These are phyloP conservation scores for Vitis cinerea DNA, from an alignment of 164 flowering plant species.

Conservation along the genomic window DNA sequence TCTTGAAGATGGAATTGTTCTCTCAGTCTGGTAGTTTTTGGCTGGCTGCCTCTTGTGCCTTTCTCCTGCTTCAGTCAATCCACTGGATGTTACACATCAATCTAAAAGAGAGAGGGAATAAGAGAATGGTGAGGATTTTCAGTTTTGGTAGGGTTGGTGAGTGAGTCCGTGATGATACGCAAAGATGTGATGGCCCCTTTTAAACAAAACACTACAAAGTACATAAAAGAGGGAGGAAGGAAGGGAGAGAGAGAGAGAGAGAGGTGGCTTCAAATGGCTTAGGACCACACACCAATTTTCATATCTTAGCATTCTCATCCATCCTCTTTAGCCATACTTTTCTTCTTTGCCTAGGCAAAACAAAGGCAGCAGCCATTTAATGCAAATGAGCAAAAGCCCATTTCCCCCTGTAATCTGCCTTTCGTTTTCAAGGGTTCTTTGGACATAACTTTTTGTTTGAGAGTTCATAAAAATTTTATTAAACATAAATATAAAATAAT, in stretches of 20 bases:
- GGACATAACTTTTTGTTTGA: too few relatives aligned
- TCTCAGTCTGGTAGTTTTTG: neutral
- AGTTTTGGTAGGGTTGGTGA: neutral
- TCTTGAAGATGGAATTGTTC: constrained; percentile 1
- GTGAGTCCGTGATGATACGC: too few relatives aligned
- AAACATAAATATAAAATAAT: too few relatives aligned
- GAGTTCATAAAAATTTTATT: too few relatives aligned
- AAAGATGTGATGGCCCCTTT: too few relatives aligned
- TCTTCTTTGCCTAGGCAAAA: constrained; percentile 2
- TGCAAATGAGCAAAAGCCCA: neutral
- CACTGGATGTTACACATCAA: too few relatives aligned
- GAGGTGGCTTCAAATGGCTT: too few relatives aligned
- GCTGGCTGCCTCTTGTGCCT: neutral
- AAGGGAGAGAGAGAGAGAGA: neutral
- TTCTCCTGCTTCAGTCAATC: neutral
- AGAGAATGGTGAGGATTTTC: too few relatives aligned
- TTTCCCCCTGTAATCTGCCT: neutral
- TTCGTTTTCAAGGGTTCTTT: neutral
- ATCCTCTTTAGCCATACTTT: neutral
- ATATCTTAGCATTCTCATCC: neutral
- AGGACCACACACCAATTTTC: neutral
- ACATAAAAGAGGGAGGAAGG: neutral
- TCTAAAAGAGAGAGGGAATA: too few relatives aligned
- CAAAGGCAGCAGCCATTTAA: constrained; percentile 14
- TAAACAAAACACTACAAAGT: neutral